phyloP scores from a whole-genome alignment of 305 asterid genomes.

The Salvia sclarea region DNA sequence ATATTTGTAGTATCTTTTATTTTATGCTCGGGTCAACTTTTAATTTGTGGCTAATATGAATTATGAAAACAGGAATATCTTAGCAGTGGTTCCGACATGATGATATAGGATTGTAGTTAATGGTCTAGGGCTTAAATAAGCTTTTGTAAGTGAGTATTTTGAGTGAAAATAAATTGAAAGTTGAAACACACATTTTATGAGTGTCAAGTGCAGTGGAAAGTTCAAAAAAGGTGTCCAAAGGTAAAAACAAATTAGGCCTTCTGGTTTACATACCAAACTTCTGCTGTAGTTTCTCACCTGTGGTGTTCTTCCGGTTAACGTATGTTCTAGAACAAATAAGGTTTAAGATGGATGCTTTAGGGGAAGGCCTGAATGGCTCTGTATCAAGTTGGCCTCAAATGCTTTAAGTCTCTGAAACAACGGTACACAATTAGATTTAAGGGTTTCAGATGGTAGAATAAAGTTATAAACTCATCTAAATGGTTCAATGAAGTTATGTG shows the following conservation, averaged over 20 bases:
- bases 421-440: background rate
- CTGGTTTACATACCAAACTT: background rate
- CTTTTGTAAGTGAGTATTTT: background rate
- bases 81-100: background rate
- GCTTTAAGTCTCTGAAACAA: background rate
- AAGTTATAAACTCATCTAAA: background rate
- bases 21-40: background rate
- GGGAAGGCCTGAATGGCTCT: background rate
- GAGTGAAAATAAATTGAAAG: background rate
- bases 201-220: background rate
- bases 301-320: background rate
- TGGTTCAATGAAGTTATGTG: background rate
- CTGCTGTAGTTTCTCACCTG: background rate
- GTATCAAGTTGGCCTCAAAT: background rate
- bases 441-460: background rate
- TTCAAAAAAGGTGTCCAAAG: background rate
- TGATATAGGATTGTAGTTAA: background rate
- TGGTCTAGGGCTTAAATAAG: background rate
- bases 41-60: background rate
- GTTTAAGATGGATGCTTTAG: background rate
- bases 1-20: background rate
- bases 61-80: background rate
- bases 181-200: background rate
- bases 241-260: background rate
- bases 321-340: background rate